Evolutionary conservation across 345 rosid species (phyloP), one percentile per base, ranked within the genome.

Genomic region (Cochlearia excelsa): DNA sequence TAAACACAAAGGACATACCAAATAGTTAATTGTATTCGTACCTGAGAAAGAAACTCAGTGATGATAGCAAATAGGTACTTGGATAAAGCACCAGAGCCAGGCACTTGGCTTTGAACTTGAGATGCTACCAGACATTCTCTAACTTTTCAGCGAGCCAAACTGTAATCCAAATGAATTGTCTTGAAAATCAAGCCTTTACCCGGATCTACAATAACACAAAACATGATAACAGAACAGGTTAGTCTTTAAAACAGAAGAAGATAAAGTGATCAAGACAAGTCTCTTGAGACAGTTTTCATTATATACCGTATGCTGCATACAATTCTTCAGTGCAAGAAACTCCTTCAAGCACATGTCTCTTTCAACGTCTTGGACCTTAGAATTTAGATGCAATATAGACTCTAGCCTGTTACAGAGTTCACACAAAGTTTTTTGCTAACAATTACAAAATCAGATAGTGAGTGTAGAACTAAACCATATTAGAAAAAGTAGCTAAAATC

Each of bases 301-400:
- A 63, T 33, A 16, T 90, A 94, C 99, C 85, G 80, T 79, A 74
- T 80, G 83, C 64, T 84, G 95, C 99, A 90, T 90, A 83, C 99
- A 94, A 59, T 51, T 84, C 73, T 79, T 87, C 26, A 90, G 66
- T 5, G 74, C 74, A 66, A 94, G 81, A 83, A 94, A 94, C 74
- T 94, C 84, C 81, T 90, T 90, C 82, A 85, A 68, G 69, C 99
- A 94, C 79, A 86, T 80, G 55, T 90, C 84, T 42, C 45, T 82
- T 71, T 85, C 96, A 73, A 87, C 75, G 77, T 87, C 92, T 2
- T 87, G 95, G 60, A 90, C 84, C 92, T 2, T 87, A 93, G 60
- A 90, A 83, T 79, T 79, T 94, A 44, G 90, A 80, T 4, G 89
- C 89, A 57, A 90, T 88, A 74, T 90, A 94, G 57, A 75, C 87